These are phyloP conservation scores for Penicillium roqueforti DNA, from an alignment of 495 filamentous ascomycete species.

Conservation along the genomic window DNA sequence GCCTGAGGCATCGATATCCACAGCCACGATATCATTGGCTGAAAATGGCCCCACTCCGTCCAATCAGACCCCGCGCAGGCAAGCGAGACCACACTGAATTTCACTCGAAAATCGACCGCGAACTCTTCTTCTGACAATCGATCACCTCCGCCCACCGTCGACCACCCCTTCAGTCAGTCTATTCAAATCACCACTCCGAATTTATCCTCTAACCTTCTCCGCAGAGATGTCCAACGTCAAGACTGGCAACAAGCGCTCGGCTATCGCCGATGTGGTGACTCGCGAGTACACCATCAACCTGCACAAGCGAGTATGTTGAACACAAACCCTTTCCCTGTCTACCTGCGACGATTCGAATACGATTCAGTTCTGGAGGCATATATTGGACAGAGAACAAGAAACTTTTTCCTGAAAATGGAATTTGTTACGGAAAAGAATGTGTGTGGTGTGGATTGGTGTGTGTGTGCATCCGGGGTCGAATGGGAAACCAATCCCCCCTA, in stretches of 20 bases:
- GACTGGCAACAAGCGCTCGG: conserved; percentile 78
- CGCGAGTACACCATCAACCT: conserved; percentile 99
- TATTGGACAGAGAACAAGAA: conserved; percentile 30
- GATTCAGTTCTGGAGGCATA: conserved; percentile 25
- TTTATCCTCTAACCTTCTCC: conserved; percentile 15
- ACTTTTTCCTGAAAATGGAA: conserved; percentile 23
- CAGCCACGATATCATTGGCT: neutral
- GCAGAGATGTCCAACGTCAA: conserved; percentile 68
- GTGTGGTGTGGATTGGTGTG: conserved; percentile 11
- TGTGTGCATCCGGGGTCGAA: conserved; percentile 9
- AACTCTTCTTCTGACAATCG: conserved; percentile 33
- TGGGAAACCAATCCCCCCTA: neutral
- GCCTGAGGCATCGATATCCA: neutral
- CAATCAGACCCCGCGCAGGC: conserved; percentile 28
- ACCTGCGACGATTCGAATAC: conserved; percentile 23
- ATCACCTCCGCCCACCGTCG: conserved; percentile 46
- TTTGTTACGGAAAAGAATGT: conserved; percentile 19
- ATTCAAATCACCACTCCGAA: neutral
- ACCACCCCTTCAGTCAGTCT: conserved; percentile 42
- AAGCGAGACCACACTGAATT: conserved; percentile 48
- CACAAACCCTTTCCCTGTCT: conserved; percentile 13
- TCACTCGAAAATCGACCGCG: conserved; percentile 32
- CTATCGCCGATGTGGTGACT: conserved; percentile 95
- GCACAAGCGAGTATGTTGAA: conserved; percentile 93
- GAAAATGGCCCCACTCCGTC: neutral